These are phyloP conservation scores for Alliaria petiolata DNA, from an alignment of 345 rosid genomes.

Conservation along the genomic window DNA sequence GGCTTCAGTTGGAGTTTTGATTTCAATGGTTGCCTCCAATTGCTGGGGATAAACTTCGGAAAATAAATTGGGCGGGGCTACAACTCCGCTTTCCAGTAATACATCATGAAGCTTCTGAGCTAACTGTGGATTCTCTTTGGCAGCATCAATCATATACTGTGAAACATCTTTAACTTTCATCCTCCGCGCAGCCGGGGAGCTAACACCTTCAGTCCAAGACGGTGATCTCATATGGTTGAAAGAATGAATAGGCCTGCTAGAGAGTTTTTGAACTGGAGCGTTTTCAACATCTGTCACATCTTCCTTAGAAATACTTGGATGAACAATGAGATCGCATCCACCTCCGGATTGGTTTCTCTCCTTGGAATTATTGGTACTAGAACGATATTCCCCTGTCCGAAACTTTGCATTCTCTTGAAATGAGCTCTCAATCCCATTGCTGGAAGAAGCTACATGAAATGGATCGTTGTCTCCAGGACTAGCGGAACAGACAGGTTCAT, in stretches of 20 bases:
- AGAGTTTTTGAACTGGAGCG: constrained; percentile 36
- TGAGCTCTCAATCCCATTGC: constrained; percentile 58
- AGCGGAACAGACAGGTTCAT: constrained; percentile 51
- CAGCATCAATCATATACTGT: constrained; percentile 90
- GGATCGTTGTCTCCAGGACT: constrained; percentile 55
- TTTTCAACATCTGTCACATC: constrained; percentile 7
- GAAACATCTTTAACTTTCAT: constrained; percentile 98
- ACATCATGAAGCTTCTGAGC: constrained; percentile 96
- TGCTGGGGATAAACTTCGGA: constrained; percentile 57
- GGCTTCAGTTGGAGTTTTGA: constrained; percentile 36
- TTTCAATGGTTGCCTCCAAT: constrained; percentile 42
- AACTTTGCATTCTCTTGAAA: constrained; percentile 50
- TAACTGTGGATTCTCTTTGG: constrained; percentile 88
- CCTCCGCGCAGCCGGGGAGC: constrained; percentile 73
- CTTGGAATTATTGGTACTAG: constrained; percentile 32
- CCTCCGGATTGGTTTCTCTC: constrained; percentile 39
- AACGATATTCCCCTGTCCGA: constrained; percentile 44
- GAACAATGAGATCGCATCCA: constrained; percentile 33
- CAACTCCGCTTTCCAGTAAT: constrained; percentile 88
- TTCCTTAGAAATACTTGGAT: constrained; percentile 21
- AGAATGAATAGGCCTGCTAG: constrained; percentile 52
- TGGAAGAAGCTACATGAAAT: constrained; percentile 56
- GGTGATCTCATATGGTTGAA: constrained; percentile 70
- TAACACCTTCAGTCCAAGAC: constrained; percentile 98
- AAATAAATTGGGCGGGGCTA: constrained; percentile 84